Evolutionary conservation across 169 alveolate genomes (phyloP).

Genomic region (Hepatocystis sp.): DNA sequence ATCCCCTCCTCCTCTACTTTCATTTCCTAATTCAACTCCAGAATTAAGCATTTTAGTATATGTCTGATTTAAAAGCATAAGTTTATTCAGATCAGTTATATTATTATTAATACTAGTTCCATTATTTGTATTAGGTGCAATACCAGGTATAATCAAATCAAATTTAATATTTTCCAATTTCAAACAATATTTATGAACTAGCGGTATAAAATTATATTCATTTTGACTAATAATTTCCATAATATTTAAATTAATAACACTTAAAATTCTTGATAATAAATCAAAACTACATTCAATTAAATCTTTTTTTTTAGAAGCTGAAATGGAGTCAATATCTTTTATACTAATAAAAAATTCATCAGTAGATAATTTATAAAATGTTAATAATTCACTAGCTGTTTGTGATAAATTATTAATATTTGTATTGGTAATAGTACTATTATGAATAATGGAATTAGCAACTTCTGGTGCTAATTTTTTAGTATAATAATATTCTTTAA

Average conservation of each 20-base stretch:
- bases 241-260: slow-evolving; percentile 69
- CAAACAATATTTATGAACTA: slow-evolving; percentile 69
- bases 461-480: slow-evolving; percentile 30
- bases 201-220: slow-evolving; percentile 65
- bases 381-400: slow-evolving; percentile 67
- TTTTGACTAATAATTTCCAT: slow-evolving; percentile 43
- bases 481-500: slow-evolving; percentile 55
- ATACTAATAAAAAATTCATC: slow-evolving; percentile 55
- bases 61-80: no score
- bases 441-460: slow-evolving; percentile 36
- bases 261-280: slow-evolving; percentile 64
- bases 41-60: no score
- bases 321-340: slow-evolving; percentile 63
- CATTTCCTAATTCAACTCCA: no score
- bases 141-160: no score
- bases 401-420: slow-evolving; percentile 49
- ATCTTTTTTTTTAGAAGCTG: slow-evolving; percentile 67
- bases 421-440: no score
- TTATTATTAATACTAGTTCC: no score
- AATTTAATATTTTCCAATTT: slow-evolving; percentile 38
- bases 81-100: no score
- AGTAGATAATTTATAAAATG: slow-evolving; percentile 49
- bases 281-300: slow-evolving; percentile 74
- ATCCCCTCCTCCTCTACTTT: no score
- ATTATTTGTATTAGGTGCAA: no score